A percentile compares a stretch with the other conserved stretches of the same genome.
Conservation (phyloP, 768 basidiomycete species). For the Boletus rufocinnamomeus region DNA sequence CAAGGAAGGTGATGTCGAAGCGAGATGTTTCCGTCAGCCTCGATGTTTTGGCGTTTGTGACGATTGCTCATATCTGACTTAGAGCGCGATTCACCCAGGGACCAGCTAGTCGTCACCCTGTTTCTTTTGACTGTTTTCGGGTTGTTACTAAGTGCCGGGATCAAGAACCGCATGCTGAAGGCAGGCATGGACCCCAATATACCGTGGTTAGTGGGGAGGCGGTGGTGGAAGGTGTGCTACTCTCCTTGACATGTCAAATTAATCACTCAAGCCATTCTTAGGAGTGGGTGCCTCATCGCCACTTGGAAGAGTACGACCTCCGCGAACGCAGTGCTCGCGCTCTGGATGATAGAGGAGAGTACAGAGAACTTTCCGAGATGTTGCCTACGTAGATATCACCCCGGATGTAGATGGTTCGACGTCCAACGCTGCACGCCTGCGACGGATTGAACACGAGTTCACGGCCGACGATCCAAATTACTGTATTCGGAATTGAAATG, state of each 20-base stretch:
- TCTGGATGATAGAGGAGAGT: constrained; percentile 43
- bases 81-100: constrained; percentile 96
- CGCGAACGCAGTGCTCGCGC: constrained; percentile 37
- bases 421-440: not conserved
- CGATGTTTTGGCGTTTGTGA: constrained; percentile 36
- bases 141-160: constrained; percentile 78
- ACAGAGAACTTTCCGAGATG: constrained; percentile 43
- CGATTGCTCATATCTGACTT: constrained; percentile 28
- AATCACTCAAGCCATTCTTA: constrained; percentile 21
- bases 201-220: constrained; percentile 61
- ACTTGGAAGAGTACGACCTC: constrained; percentile 53
- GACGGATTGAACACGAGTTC: not conserved
- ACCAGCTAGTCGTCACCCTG: constrained; percentile 89
- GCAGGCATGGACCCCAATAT: constrained; percentile 68
- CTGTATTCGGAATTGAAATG: constrained; percentile 4
- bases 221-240: constrained; percentile 82
- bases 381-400: constrained; percentile 23
- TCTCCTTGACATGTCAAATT: constrained; percentile 22
- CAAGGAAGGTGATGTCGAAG: constrained; percentile 94
- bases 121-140: constrained; percentile 89
- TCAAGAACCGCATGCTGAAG: constrained; percentile 80
- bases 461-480: not conserved
- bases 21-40: constrained; percentile 89
- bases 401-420: constrained; percentile 1
- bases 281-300: constrained; percentile 50